These are phyloP conservation scores for Rosa persica DNA, from an alignment of 306 rosid genomes.

Conservation along the genomic window DNA sequence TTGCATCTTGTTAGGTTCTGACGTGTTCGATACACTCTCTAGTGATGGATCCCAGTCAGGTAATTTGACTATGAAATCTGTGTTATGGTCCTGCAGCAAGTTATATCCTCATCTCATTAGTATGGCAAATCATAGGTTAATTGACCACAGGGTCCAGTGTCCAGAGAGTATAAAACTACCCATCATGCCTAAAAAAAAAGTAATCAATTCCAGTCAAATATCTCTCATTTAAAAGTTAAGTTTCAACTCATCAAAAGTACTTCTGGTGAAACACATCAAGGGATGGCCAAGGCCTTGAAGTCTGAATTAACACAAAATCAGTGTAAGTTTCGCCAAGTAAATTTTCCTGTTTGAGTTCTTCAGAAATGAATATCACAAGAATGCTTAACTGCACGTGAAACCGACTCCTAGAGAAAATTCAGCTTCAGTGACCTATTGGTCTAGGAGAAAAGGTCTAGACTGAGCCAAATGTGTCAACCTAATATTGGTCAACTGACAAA, in stretches of 20 bases:
- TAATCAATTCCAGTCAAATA: not conserved
- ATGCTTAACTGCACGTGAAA: not conserved
- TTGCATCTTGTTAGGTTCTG: slow-evolving; percentile 30
- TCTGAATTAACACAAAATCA: not conserved
- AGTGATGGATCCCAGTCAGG: slow-evolving; percentile 87
- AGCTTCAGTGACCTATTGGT: not conserved
- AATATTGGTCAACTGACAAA: not conserved
- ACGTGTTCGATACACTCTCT: slow-evolving; percentile 19
- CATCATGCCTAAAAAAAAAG: not conserved
- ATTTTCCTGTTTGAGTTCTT: not conserved
- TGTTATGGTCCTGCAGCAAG: slow-evolving; percentile 78
- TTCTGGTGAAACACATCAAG: not conserved
- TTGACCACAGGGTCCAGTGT: not conserved
- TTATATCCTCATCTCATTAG: slow-evolving; percentile 10
- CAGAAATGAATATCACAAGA: not conserved
- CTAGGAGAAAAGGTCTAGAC: not conserved
- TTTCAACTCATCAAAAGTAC: not conserved
- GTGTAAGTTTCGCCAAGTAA: not conserved
- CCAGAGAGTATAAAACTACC: not conserved
- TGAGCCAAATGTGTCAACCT: not conserved
- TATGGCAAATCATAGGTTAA: not conserved
- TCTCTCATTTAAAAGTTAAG: not conserved
- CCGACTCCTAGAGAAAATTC: not conserved
- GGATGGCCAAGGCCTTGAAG: not conserved
- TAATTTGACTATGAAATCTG: slow-evolving; percentile 71